phyloP scores from a whole-genome alignment of 2,329 filamentous ascomycete genomes.

The Colletotrichum salicis region DNA sequence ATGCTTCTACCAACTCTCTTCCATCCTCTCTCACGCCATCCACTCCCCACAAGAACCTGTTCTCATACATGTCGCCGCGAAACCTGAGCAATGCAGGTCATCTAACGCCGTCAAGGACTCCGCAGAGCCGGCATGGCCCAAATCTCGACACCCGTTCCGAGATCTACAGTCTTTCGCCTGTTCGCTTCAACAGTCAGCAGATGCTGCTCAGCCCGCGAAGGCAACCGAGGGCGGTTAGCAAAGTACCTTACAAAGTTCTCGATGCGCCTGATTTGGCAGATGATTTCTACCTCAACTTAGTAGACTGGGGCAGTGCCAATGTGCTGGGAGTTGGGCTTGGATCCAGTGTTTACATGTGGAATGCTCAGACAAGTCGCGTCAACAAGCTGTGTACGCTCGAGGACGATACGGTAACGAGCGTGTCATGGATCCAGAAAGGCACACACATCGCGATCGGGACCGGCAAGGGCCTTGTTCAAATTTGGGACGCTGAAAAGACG shows the following conservation, averaged over 20 bases:
- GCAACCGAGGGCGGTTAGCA: conserved; percentile 89
- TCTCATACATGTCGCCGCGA: conserved; percentile 85
- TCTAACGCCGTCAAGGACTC: conserved; percentile 88
- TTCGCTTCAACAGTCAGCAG: conserved; percentile 90
- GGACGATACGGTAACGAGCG: conserved; percentile 94
- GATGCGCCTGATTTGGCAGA: conserved; percentile 96
- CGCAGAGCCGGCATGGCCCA: conserved; percentile 85
- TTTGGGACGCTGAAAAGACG: conserved; percentile 93
- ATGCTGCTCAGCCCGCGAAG: conserved; percentile 92
- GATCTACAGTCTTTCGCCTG: conserved; percentile 94
- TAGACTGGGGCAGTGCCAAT: conserved; percentile 97
- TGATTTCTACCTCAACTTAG: conserved; percentile 96
- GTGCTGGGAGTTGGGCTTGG: conserved; percentile 92
- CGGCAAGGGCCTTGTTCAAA: conserved; percentile 92
- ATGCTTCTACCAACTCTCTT: conserved; percentile 68
- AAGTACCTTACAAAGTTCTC: conserved; percentile 96
- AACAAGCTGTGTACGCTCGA: conserved; percentile 93
- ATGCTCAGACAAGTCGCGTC: conserved; percentile 88
- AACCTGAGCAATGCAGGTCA: conserved; percentile 80
- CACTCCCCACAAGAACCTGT: conserved; percentile 97
- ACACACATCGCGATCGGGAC: conserved; percentile 97
- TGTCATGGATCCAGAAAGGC: conserved; percentile 98
- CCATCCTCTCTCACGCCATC: conserved; percentile 86
- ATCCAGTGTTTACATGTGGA: conserved; percentile 98
- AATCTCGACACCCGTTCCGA: conserved; percentile 92